Base-by-base conservation (phyloP, 148 eudicot species). In the Dysphania ambrosioides region DNA sequence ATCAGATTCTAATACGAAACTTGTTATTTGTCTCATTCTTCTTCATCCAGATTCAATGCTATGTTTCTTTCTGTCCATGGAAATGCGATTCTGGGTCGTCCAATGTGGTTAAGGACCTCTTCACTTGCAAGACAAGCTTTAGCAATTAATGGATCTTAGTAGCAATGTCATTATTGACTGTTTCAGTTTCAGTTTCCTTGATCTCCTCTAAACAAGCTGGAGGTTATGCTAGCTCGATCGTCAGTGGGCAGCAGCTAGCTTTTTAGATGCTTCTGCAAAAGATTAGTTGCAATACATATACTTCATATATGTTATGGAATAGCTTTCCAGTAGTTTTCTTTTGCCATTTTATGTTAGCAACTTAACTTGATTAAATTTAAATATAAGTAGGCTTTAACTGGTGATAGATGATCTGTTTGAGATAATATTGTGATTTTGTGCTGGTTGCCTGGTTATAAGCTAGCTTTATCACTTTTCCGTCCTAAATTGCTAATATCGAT, bases 101-200 rank as follows among this genome's bases (percentile, higher is more conserved):
- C 93, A 55, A 75, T 92, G 91, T 95, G 98, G 98, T 83, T 81
- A 78, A 88, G 84, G 63, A 90, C 93, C 23, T 90, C 97, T n/a
- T 81, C 97, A 11, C 41, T 80, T 30, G 61, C 88, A 57, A 82
- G 83, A 79, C 88, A 90, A 85, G 67, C 82, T 68, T 85, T 75
- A 47, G 32, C 73, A 8, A 26, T 76, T 32, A 21, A 24, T 41
- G 59, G 75, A 8, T 53, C 78, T 7, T 78, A 68, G 34, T 81
- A 81, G 77, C 51, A 13, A 27, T 60, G 41, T 63, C 59, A 47
- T 70, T 1, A 10, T 21, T 19, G 51, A 21, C 41, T 41, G 51
- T 62, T 58, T n/a, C n/a, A n/a, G n/a, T n/a, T 58, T 49, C 18
- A 49, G 57, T 72, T 19, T 67, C 32, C 49, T 16, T 36, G 18